Percentiles rank a stretch among this genome's conserved stretches.
These are phyloP conservation scores for Anthracocystis walkeri DNA, from an alignment of 1,284 basidiomycete genomes.

Conservation along the genomic window DNA sequence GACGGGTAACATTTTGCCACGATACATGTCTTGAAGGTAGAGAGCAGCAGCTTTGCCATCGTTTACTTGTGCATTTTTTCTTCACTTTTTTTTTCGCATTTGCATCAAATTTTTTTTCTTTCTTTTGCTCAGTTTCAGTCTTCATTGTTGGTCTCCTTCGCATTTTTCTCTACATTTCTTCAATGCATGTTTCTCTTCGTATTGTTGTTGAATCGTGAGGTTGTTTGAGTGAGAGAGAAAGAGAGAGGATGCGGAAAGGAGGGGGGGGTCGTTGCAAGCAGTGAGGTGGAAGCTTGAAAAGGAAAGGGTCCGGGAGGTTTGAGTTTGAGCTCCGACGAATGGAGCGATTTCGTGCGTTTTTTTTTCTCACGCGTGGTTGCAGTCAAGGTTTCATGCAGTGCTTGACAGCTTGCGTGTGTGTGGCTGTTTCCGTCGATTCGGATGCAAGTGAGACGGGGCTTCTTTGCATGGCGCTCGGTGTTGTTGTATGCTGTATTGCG, in stretches of 20 bases:
- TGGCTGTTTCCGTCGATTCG: no score
- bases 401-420: conserved; percentile 7
- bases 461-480: no score
- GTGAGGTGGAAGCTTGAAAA: background rate
- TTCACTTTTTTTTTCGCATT: background rate
- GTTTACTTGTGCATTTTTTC: background rate
- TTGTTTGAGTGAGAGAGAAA: background rate
- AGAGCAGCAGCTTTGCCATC: no score
- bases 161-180: background rate
- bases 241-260: background rate
- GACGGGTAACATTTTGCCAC: conserved; percentile 37
- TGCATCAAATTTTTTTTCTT: background rate
- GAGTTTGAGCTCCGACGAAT: conserved; percentile 20
- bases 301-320: no score
- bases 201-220: no score
- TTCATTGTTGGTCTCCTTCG: background rate
- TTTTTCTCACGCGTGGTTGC: no score
- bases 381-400: no score
- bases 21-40: conserved; percentile 19
- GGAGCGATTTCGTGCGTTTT: conserved; percentile 7
- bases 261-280: no score
- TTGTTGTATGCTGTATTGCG: no score
- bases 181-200: background rate
- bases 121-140: no score
- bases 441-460: no score